Conservation (phyloP, 2,329 filamentous ascomycete genomes). For the Pestalotiopsis sp. region DNA sequence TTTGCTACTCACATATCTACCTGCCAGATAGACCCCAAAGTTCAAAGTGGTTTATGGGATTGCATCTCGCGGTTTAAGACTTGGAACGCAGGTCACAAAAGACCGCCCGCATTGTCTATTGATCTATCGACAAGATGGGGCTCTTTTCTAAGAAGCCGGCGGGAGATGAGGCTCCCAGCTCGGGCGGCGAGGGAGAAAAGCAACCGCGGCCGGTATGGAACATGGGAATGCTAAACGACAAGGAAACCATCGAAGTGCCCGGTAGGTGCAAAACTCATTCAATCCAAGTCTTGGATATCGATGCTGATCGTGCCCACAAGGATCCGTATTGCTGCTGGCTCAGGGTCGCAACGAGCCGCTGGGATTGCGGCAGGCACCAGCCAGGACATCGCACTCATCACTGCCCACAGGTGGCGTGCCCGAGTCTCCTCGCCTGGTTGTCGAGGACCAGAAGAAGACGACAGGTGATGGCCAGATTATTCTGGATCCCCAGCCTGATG, state of each 20-base stretch:
- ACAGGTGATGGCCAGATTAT: conserved; percentile 84
- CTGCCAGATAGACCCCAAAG: too few species aligned
- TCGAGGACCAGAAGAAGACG: conserved; percentile 62
- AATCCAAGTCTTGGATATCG: background rate
- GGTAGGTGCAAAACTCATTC: conserved; percentile 52
- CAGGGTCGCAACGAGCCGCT: conserved; percentile 60
- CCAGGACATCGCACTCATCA: conserved; percentile 61
- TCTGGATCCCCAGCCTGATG: conserved; percentile 88
- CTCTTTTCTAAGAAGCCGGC: conserved; percentile 20
- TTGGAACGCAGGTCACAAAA: background rate
- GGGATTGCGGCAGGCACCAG: conserved; percentile 59
- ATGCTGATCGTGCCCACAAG: conserved; percentile 35
- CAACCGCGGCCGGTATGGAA: conserved; percentile 45
- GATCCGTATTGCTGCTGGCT: conserved; percentile 60
- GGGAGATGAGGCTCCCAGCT: conserved; percentile 10
- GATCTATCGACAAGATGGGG: background rate
- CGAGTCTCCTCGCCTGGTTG: conserved; percentile 31
- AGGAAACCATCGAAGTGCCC: conserved; percentile 82
- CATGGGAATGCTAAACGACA: conserved; percentile 84
- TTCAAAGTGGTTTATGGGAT: background rate
- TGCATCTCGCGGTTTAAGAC: background rate
- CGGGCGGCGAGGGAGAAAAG: conserved; percentile 17
- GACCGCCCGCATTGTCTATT: too few species aligned
- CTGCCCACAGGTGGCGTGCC: conserved; percentile 47
- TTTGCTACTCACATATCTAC: too few species aligned